Evolutionary conservation across 495 filamentous ascomycete species (phyloP).

Genomic region (Beverwykella pulmonaria): DNA sequence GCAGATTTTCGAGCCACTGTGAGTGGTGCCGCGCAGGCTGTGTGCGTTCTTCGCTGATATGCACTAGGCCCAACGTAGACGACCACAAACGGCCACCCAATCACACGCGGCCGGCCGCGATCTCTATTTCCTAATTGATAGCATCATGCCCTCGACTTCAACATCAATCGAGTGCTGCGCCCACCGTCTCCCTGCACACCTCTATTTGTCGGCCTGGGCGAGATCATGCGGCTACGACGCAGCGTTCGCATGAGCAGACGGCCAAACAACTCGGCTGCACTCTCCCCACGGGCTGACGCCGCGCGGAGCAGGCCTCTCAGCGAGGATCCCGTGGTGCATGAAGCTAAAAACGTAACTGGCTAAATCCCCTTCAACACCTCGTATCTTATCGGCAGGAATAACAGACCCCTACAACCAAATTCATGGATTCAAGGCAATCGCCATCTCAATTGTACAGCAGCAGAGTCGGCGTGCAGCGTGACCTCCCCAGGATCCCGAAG

Average conservation of each 20-base stretch:
- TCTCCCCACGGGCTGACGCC: slow-evolving; percentile 8
- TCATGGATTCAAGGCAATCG: not conserved
- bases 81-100: not conserved
- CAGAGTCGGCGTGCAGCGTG: not conserved
- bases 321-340: slow-evolving; percentile 23
- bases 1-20: slow-evolving; percentile 10
- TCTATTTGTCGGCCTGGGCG: not conserved
- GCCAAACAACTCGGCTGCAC: not conserved
- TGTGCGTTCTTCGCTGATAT: not conserved
- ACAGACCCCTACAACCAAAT: not conserved
- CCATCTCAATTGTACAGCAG: not conserved
- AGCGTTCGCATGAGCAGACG: not conserved
- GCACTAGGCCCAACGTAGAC: not conserved
- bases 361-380: slow-evolving; percentile 22
- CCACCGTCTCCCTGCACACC: slow-evolving; percentile 6
- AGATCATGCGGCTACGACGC: not conserved
- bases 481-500: slow-evolving; percentile 4
- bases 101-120: not conserved
- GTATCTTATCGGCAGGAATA: slow-evolving; percentile 21
- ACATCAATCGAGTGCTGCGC: slow-evolving; percentile 1
- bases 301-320: slow-evolving; percentile 7
- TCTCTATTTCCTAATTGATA: slow-evolving; percentile 6
- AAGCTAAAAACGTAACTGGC: slow-evolving; percentile 12
- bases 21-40: not conserved
- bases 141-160: not conserved